Conservation (phyloP, 1,284 basidiomycete species). For the Coniophora puteana region DNA sequence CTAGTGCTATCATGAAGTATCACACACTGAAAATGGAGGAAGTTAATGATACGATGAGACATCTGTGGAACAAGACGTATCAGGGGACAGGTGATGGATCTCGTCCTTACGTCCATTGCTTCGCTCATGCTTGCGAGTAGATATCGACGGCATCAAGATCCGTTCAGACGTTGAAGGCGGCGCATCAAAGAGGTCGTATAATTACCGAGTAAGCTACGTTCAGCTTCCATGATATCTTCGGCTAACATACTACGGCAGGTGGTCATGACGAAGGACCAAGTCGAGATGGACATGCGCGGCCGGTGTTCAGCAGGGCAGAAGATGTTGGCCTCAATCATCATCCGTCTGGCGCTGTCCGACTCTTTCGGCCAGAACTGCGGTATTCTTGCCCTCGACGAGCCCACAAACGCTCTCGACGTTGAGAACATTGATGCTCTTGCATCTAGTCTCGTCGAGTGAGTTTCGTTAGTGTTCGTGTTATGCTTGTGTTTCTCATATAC, state of each 20-base stretch:
- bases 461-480: conserved; percentile 14
- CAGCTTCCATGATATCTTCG: conserved; percentile 5
- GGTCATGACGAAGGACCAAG: conserved; percentile 98
- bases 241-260: conserved; percentile 51
- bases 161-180: conserved; percentile 91
- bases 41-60: conserved; percentile 95
- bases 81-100: conserved; percentile 87
- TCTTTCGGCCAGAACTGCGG: conserved; percentile 98
- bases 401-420: conserved; percentile 94
- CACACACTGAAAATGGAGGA: conserved; percentile 99
- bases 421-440: conserved; percentile 97
- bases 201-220: conserved; percentile 77
- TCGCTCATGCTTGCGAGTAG: conserved; percentile 37
- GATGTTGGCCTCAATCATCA: conserved; percentile 98
- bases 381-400: conserved; percentile 96
- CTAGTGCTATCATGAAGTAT: conserved; percentile 96
- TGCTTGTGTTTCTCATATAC: conserved; percentile 8
- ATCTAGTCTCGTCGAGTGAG: conserved; percentile 87
- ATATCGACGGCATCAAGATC: conserved; percentile 98
- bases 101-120: conserved; percentile 7
- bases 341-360: conserved; percentile 95
- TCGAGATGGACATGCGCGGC: conserved; percentile 99
- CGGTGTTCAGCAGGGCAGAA: conserved; percentile 98
- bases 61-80: conserved; percentile 98
- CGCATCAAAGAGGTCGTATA: conserved; percentile 89